phyloP scores from a whole-genome alignment of 148 eudicot genomes.

The Rhododendron simsii region DNA sequence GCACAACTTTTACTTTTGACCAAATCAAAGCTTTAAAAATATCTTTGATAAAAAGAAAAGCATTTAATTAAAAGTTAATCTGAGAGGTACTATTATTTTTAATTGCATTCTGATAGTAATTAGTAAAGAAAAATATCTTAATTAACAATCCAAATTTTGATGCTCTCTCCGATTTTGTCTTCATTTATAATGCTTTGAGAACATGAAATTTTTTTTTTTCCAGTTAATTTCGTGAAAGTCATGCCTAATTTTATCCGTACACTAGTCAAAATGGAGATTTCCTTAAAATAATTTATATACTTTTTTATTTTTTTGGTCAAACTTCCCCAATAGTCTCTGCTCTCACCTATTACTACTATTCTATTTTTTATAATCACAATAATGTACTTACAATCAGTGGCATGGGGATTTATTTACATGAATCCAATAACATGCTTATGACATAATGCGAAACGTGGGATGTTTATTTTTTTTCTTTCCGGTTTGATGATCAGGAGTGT shows the following conservation, averaged over 20 bases:
- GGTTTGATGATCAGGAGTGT: not conserved
- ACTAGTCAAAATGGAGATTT: not conserved
- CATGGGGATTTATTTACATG: not conserved
- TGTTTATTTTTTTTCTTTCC: no score
- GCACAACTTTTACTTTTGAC: not conserved
- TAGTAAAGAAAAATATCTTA: not conserved
- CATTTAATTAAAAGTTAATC: not conserved
- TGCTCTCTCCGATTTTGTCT: not conserved
- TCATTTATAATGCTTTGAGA: not conserved
- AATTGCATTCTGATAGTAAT: not conserved
- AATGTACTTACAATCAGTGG: not conserved
- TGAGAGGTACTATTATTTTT: not conserved
- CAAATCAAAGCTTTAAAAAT: not conserved
- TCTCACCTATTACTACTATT: not conserved
- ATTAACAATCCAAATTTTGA: not conserved
- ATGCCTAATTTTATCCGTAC: no score
- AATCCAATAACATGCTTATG: no score
- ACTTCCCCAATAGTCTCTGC: not conserved
- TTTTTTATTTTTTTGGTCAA: not conserved
- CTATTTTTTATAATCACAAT: not conserved
- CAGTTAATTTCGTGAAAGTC: not conserved
- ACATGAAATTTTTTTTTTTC: not conserved
- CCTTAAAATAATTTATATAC: not conserved
- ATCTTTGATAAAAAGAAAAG: no score
- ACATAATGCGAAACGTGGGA: no score